These are phyloP conservation scores for Tuber borchii DNA, from an alignment of 495 filamentous ascomycete genomes.

Conservation along the genomic window DNA sequence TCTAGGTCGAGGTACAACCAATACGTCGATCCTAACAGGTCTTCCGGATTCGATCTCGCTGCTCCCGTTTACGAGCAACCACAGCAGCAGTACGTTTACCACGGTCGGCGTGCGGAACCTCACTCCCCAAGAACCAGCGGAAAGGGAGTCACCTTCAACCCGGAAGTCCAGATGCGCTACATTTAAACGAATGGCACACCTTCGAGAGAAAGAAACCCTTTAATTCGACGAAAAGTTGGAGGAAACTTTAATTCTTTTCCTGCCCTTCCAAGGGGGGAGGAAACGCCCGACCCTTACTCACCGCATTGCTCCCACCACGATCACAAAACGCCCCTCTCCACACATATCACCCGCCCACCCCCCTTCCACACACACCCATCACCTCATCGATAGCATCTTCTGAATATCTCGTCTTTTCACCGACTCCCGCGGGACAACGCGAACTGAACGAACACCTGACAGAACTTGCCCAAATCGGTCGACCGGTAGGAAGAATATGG, in stretches of 20 bases:
- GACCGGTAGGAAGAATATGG: constrained; percentile 13
- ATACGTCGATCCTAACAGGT: constrained; percentile 19
- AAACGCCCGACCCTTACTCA: constrained; percentile 11
- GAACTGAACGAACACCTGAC: constrained; percentile 6
- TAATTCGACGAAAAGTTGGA: not conserved
- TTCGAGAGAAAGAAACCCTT: constrained; percentile 1
- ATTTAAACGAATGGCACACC: constrained; percentile 24
- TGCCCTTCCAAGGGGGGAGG: constrained; percentile 11
- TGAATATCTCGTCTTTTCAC: constrained; percentile 15
- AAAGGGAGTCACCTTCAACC: constrained; percentile 29
- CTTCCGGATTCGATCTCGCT: constrained; percentile 19
- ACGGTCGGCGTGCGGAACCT: constrained; percentile 9
- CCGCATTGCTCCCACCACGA: constrained; percentile 5
- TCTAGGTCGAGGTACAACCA: constrained; percentile 2
- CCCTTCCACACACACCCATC: constrained; percentile 11
- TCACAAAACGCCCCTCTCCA: constrained; percentile 4
- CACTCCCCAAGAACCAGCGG: constrained; percentile 14
- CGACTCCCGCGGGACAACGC: constrained; percentile 4
- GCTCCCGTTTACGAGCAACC: constrained; percentile 14
- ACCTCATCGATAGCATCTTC: constrained; percentile 27
- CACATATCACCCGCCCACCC: constrained; percentile 11
- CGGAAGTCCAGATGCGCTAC: constrained; percentile 35
- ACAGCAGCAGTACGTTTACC: constrained; percentile 8
- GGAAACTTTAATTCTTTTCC: constrained; percentile 16
- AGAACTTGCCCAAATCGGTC: constrained; percentile 8